phyloP scores from a whole-genome alignment of 805 yeast species.

The Clavispora phyllophila region DNA sequence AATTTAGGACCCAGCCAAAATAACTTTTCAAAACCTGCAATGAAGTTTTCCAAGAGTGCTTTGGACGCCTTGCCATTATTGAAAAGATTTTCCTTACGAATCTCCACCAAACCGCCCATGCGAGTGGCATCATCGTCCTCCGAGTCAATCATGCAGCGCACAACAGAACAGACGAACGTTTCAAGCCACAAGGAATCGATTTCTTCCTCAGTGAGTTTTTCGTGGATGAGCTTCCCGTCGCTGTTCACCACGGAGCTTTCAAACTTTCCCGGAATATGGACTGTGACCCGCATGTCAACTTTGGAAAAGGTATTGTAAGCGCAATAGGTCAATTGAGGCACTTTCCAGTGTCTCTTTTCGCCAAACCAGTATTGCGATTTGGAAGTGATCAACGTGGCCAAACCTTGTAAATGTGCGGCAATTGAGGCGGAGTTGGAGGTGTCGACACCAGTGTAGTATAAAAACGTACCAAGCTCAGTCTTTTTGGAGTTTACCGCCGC shows the following conservation, averaged over 20 bases:
- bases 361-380: constrained; percentile 78
- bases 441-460: constrained; percentile 72
- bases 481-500: constrained; percentile 37
- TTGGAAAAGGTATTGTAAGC: constrained; percentile 55
- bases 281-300: constrained; percentile 67
- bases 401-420: constrained; percentile 66
- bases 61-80: constrained; percentile 42
- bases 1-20: constrained; percentile 61
- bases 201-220: constrained; percentile 47
- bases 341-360: constrained; percentile 62
- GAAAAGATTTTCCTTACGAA: constrained; percentile 79
- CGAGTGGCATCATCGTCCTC: constrained; percentile 64
- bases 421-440: constrained; percentile 72
- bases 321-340: constrained; percentile 66
- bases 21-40: constrained; percentile 60
- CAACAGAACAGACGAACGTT: constrained; percentile 63
- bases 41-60: constrained; percentile 39
- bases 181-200: constrained; percentile 46
- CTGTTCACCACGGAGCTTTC: constrained; percentile 47
- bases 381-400: constrained; percentile 57
- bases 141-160: constrained; percentile 62
- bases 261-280: constrained; percentile 72
- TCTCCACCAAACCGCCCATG: constrained; percentile 66
- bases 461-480: constrained; percentile 60
- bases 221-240: constrained; percentile 51